Evolutionary conservation across 176 grass and related monocot genomes (phyloP).

Genomic region (Cenchrus americanus): DNA sequence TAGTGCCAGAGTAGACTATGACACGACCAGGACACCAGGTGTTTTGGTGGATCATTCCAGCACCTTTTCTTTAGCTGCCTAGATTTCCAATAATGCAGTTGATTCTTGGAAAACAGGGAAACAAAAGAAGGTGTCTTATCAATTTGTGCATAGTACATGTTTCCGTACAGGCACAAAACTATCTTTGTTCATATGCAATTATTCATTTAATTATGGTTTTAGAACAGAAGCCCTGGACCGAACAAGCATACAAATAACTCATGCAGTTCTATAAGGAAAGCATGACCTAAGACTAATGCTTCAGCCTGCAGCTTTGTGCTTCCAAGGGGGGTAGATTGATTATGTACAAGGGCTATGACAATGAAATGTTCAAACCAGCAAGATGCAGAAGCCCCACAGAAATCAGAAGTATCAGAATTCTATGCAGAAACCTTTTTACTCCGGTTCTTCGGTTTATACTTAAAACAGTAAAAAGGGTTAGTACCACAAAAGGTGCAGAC

Average conservation of each 20-base stretch:
- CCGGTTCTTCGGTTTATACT: not conserved
- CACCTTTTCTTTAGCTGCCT: not conserved
- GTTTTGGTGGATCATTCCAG: not conserved
- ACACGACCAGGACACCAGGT: not conserved
- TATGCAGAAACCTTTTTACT: not conserved
- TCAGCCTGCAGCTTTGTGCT: not conserved
- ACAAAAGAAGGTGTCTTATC: not conserved
- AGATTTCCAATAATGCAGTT: conserved; percentile 6
- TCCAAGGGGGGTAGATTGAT: not conserved
- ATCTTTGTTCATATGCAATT: not conserved
- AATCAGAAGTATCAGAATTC: not conserved
- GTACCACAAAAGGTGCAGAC: conserved; percentile 28
- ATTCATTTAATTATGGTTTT: not conserved
- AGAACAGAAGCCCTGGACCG: not conserved
- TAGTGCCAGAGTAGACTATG: not conserved
- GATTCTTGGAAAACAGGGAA: not conserved
- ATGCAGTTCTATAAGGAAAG: not conserved
- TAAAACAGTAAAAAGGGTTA: not conserved
- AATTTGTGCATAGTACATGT: not conserved
- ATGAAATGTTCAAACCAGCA: conserved; percentile 10
- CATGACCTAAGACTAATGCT: not conserved
- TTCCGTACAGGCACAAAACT: not conserved
- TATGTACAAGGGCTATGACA: conserved; percentile 5
- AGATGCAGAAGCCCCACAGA: not conserved
- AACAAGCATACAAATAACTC: not conserved